Conservation (phyloP, 2,329 filamentous ascomycete genomes). For the Calonectria pteridis region DNA sequence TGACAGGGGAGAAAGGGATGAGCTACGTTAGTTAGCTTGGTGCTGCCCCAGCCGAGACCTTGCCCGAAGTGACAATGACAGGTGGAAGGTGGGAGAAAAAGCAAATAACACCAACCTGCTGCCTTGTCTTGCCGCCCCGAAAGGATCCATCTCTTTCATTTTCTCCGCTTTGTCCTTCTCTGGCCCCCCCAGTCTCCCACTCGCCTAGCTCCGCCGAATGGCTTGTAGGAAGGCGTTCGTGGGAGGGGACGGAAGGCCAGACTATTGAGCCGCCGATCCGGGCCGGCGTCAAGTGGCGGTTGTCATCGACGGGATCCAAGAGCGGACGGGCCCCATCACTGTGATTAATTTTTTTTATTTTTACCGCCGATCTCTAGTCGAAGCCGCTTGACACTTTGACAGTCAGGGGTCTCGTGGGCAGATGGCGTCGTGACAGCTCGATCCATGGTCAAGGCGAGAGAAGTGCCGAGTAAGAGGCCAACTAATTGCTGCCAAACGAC, state of each 20-base stretch:
- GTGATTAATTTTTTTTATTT: conserved; percentile 6
- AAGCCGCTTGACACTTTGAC: conserved; percentile 11
- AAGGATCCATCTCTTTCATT: conserved; percentile 5
- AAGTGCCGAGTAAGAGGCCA: conserved; percentile 8
- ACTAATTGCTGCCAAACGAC: not conserved
- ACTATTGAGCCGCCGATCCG: conserved; percentile 23
- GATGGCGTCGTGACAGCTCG: conserved; percentile 14
- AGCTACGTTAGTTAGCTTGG: conserved; percentile 14
- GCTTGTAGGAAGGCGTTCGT: conserved; percentile 11
- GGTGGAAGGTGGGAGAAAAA: conserved; percentile 10
- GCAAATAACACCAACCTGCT: conserved; percentile 20
- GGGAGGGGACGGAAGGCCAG: conserved; percentile 3
- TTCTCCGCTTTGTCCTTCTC: conserved; percentile 6
- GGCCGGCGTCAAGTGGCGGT: conserved; percentile 19
- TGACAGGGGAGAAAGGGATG: conserved; percentile 12
- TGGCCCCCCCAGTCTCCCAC: not conserved
- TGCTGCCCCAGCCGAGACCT: conserved; percentile 11
- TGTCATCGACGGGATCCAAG: conserved; percentile 11
- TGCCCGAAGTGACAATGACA: conserved; percentile 17
- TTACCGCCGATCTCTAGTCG: conserved; percentile 19
- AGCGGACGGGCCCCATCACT: not conserved
- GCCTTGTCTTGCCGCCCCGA: not conserved
- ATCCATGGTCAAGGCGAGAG: conserved; percentile 11
- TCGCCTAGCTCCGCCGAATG: conserved; percentile 3
- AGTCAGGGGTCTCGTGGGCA: conserved; percentile 3